A percentile compares a stretch with the other conserved stretches of the same genome.
Evolutionary conservation across 2,329 filamentous ascomycete genomes (phyloP).

Genomic region (Colletotrichum higginsianum): DNA sequence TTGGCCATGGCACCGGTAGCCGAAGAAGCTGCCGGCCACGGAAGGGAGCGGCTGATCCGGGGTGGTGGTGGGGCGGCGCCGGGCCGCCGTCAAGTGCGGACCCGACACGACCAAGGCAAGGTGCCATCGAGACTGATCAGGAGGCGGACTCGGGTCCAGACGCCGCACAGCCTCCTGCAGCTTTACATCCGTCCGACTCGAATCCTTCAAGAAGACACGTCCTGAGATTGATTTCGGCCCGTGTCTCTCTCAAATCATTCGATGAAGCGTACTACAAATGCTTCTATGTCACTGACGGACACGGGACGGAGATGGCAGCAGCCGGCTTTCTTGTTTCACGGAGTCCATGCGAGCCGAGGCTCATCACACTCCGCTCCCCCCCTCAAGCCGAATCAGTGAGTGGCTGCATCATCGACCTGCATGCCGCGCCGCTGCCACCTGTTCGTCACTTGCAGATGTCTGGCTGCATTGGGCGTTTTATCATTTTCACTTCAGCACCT

Average conservation of each 20-base stretch:
- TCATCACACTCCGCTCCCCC: not conserved
- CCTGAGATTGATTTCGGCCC: not conserved
- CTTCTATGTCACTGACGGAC: not conserved
- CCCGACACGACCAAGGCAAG: not conserved
- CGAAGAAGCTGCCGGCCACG: not conserved
- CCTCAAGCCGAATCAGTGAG: not conserved
- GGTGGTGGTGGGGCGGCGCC: not conserved
- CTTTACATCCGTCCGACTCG: not conserved
- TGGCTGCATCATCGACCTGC: constrained; percentile 25
- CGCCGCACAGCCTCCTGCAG: not conserved
- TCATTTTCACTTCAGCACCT: constrained; percentile 11
- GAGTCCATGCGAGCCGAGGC: constrained; percentile 32
- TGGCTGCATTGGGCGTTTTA: constrained; percentile 8
- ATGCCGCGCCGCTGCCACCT: not conserved
- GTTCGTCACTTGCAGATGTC: not conserved
- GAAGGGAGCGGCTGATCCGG: not conserved
- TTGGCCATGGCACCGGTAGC: constrained; percentile 3
- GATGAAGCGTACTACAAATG: constrained; percentile 5
- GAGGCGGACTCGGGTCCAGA: not conserved
- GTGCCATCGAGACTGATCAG: not conserved
- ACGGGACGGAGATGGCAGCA: no score
- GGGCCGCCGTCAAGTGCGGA: not conserved
- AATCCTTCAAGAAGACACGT: no score
- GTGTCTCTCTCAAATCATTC: not conserved
- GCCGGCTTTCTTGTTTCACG: not conserved